These are phyloP conservation scores for Spinellus fusiger DNA, from an alignment of 192 early-diverging fungal genomes.

Conservation along the genomic window DNA sequence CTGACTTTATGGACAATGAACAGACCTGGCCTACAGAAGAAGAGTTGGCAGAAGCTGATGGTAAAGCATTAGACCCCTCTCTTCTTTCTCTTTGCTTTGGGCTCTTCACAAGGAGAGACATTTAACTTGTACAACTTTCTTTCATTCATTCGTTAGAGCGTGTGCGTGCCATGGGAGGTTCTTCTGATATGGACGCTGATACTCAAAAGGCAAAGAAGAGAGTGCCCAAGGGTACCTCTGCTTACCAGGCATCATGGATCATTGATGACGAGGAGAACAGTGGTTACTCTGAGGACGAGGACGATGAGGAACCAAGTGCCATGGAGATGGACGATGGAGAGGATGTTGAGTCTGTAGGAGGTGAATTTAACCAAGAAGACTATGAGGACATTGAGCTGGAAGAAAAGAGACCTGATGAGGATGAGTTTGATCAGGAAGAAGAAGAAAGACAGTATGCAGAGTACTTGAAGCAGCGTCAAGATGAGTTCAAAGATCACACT, in stretches of 20 bases:
- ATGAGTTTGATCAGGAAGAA: constrained; percentile 35
- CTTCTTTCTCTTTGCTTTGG: too few relatives aligned
- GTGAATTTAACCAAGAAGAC: constrained; percentile 43
- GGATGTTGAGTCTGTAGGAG: constrained; percentile 31
- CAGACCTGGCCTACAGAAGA: constrained; percentile 99
- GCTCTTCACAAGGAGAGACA: too few relatives aligned
- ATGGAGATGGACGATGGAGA: constrained; percentile 29
- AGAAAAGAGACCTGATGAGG: constrained; percentile 16
- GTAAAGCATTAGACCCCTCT: too few relatives aligned
- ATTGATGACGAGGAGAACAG: constrained; percentile 75
- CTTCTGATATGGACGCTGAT: neutral
- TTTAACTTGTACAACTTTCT: neutral
- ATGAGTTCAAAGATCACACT: constrained; percentile 63
- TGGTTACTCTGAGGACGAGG: constrained; percentile 49
- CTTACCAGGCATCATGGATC: constrained; percentile 99
- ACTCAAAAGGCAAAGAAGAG: constrained; percentile 50
- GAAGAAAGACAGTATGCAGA: constrained; percentile 44
- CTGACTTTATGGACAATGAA: constrained; percentile 85
- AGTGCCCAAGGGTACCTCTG: constrained; percentile 93
- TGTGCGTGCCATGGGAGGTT: constrained; percentile 22
- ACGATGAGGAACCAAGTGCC: constrained; percentile 35
- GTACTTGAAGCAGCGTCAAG: constrained; percentile 58
- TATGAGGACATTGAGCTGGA: constrained; percentile 46
- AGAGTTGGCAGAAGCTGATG: constrained; percentile 80
- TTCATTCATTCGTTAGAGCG: constrained; percentile 5